These are phyloP conservation scores for Achlya hypogyna DNA, from an alignment of 352 stramenopile genomes.

Conservation along the genomic window DNA sequence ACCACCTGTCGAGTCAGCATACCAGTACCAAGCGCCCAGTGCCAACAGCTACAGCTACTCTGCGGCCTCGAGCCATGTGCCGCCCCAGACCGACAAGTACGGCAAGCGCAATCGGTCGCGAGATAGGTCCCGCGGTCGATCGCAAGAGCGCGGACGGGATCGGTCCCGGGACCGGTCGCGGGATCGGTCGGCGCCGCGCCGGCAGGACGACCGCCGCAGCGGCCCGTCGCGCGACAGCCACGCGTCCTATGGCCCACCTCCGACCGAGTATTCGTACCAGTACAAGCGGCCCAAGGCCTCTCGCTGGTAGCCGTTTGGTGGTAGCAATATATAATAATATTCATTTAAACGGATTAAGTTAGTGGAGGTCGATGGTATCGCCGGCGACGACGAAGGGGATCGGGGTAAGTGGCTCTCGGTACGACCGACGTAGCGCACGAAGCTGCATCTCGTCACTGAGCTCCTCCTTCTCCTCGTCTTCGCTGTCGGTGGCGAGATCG, in stretches of 20 bases:
- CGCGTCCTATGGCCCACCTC: too few species aligned
- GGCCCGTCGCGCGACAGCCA: too few species aligned
- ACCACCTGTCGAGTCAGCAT: neutral
- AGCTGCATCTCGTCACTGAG: neutral
- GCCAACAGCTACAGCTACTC: neutral
- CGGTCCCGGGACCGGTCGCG: too few species aligned
- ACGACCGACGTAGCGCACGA: neutral
- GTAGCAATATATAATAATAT: too few species aligned
- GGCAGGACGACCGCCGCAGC: too few species aligned
- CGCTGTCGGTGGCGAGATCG: neutral
- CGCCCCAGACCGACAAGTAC: neutral
- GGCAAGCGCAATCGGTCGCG: neutral
- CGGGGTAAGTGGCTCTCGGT: neutral
- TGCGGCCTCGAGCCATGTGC: neutral
- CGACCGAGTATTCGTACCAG: too few species aligned
- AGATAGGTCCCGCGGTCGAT: too few species aligned
- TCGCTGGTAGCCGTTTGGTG: too few species aligned
- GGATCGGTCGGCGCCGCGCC: too few species aligned
- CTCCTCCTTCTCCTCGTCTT: conserved; percentile 12
- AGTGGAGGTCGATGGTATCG: neutral
- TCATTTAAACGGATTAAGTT: too few species aligned
- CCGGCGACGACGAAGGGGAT: neutral
- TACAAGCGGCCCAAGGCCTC: too few species aligned
- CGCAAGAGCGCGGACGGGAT: too few species aligned
- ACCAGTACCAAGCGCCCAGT: neutral